These are phyloP conservation scores for Penicillium sp. DNA, from an alignment of 2,329 filamentous ascomycete genomes.

Conservation along the genomic window DNA sequence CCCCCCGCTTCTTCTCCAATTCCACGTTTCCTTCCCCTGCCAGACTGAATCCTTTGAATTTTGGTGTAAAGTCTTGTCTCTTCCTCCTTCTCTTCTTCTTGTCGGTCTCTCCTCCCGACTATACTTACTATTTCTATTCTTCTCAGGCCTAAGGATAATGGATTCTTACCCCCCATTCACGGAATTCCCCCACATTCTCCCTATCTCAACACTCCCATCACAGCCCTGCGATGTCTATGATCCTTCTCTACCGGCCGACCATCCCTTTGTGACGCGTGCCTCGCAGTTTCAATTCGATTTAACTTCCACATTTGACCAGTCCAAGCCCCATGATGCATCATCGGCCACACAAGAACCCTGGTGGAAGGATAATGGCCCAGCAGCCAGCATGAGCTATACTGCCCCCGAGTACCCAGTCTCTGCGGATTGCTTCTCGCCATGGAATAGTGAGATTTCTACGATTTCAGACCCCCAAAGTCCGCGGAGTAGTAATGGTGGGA, in stretches of 20 bases:
- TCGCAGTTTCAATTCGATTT: slow-evolving; percentile 20
- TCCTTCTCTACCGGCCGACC: slow-evolving; percentile 19
- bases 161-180: slow-evolving; percentile 23
- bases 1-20: neutral
- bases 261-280: slow-evolving; percentile 20
- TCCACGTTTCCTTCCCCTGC: neutral
- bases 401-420: slow-evolving; percentile 18
- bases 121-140: slow-evolving; percentile 4
- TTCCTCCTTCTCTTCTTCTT: neutral
- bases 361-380: slow-evolving; percentile 13
- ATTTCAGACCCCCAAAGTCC: slow-evolving; percentile 36
- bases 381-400: slow-evolving; percentile 12
- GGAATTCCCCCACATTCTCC: slow-evolving; percentile 18
- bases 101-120: neutral
- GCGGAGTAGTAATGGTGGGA: slow-evolving; percentile 27
- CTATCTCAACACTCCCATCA: slow-evolving; percentile 12
- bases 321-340: slow-evolving; percentile 10
- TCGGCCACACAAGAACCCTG: slow-evolving; percentile 17
- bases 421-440: slow-evolving; percentile 25
- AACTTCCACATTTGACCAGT: slow-evolving; percentile 9
- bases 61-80: neutral
- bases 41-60: neutral
- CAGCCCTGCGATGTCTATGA: slow-evolving; percentile 16
- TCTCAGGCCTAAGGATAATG: slow-evolving; percentile 11
- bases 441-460: slow-evolving; percentile 32